Evolutionary conservation across 1,139 yeast genomes (phyloP), one percentile per base, ranked within the genome.

Genomic region (Saccharomyces hybrid): DNA sequence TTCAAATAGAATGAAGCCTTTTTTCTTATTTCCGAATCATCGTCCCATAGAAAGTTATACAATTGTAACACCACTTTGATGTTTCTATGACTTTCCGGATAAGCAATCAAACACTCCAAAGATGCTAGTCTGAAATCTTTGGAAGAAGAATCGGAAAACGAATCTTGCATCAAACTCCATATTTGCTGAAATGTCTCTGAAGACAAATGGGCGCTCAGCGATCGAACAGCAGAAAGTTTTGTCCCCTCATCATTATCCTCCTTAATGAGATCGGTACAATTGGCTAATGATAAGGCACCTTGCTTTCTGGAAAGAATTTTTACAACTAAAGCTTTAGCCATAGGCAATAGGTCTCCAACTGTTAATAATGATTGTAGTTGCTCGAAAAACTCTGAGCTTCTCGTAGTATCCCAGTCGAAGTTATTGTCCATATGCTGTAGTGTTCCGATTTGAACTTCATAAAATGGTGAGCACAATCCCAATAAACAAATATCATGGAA

Each of bases 11-110:
- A 23, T 9, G 49, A 47, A 25, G 49, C 49, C 13, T 16, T 26
- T 4, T 23, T 6, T 47, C 49, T 23, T 11, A 82, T 71, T 8
- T 72, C 77, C 7, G 74, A 77, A 59, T 84, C 88, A 63, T 86
- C 93, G 66, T 86, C 95, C 52, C 75, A 73, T 14, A 84, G 66
- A 57, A 74, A 78, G 14, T 67, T 63, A 57, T 73, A 75, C 0
- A 81, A 62, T 11, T 67, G 57, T 16, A 75, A 61, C 27, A 67
- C 54, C 9, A 65, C 59, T 20, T 52, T 50, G 2, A 59, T 50
- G 20, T 56, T 27, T 50, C 44, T 25, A 47, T 31, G 4, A 34
- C 53, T 23, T 53, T 58, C 16, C 58, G 63, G 56, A 57, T 66
- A 51, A 72, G 73, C 53, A 32, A 71, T 62, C 9, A 82, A 63